phyloP scores from a whole-genome alignment of 2,329 filamentous ascomycete species.

The Penicillium occitanis region DNA sequence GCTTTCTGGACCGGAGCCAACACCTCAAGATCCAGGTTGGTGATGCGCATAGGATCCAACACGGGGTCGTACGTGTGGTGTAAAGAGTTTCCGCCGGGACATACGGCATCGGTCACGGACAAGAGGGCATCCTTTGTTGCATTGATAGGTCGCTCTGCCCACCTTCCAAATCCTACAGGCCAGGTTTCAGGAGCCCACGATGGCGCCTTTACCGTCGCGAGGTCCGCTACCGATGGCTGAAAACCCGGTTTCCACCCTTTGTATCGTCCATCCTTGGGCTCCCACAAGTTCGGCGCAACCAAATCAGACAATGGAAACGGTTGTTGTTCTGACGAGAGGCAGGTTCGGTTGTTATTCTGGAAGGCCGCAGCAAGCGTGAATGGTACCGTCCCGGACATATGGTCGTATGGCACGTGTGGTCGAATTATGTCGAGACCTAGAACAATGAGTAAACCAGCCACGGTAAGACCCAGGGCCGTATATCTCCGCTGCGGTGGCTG shows the following conservation, averaged over 20 bases:
- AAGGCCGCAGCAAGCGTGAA: slow-evolving; percentile 30
- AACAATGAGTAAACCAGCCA: neutral
- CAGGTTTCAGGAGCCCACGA: slow-evolving; percentile 29
- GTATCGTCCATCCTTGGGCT: slow-evolving; percentile 29
- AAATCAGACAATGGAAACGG: slow-evolving; percentile 31
- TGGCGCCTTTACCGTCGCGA: slow-evolving; percentile 21
- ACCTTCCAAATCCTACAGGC: slow-evolving; percentile 31
- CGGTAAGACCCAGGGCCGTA: neutral
- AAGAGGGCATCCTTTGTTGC: neutral
- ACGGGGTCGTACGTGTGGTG: slow-evolving; percentile 30
- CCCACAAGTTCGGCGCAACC: slow-evolving; percentile 31
- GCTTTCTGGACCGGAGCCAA: slow-evolving; percentile 29
- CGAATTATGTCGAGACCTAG: slow-evolving; percentile 26
- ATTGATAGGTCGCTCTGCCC: slow-evolving; percentile 20
- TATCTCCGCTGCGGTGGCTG: neutral
- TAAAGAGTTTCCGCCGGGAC: neutral
- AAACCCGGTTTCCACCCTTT: slow-evolving; percentile 33
- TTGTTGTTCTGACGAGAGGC: slow-evolving; percentile 19
- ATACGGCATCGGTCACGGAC: slow-evolving; percentile 12
- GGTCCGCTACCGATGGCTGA: slow-evolving; percentile 21
- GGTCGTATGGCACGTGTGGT: slow-evolving; percentile 32
- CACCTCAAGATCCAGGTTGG: slow-evolving; percentile 32
- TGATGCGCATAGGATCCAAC: slow-evolving; percentile 33
- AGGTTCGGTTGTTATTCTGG: slow-evolving; percentile 6
- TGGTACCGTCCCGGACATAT: slow-evolving; percentile 34